These are phyloP conservation scores for Sugiyamaella americana DNA, from an alignment of 805 yeast species.

Conservation along the genomic window DNA sequence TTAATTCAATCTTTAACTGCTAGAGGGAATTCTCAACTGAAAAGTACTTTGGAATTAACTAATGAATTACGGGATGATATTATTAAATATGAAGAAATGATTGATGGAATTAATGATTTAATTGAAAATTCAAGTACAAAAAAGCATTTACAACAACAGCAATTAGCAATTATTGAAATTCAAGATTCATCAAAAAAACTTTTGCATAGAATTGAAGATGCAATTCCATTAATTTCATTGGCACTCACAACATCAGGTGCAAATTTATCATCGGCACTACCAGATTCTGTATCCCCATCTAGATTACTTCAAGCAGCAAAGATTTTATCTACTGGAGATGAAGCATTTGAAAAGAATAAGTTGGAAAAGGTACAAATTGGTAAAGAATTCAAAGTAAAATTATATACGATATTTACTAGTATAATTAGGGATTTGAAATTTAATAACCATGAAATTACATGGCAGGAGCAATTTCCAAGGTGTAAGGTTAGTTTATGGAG, in stretches of 20 bases:
- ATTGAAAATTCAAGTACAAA: slow-evolving; percentile 22
- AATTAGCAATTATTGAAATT: slow-evolving; percentile 39
- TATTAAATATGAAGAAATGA: slow-evolving; percentile 47
- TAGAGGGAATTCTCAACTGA: slow-evolving; percentile 34
- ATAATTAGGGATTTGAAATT: slow-evolving; percentile 42
- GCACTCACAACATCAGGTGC: slow-evolving; percentile 67
- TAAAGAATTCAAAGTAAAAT: slow-evolving; percentile 50
- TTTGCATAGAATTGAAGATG: slow-evolving; percentile 52
- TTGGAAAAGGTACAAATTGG: slow-evolving; percentile 41
- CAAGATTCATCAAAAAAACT: slow-evolving; percentile 37
- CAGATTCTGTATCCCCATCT: slow-evolving; percentile 56
- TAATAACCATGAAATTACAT: slow-evolving; percentile 42
- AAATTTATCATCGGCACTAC: slow-evolving; percentile 44
- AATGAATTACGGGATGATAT: slow-evolving; percentile 52
- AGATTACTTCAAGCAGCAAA: slow-evolving; percentile 58
- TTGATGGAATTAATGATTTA: slow-evolving; percentile 37
- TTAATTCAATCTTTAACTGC: slow-evolving; percentile 47
- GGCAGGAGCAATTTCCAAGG: slow-evolving; percentile 70
- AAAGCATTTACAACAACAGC: slow-evolving; percentile 21
- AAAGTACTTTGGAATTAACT: slow-evolving; percentile 48
- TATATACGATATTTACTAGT: slow-evolving; percentile 52
- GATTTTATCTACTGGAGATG: slow-evolving; percentile 38
- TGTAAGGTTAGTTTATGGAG: slow-evolving; percentile 42
- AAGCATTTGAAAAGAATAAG: slow-evolving; percentile 19
- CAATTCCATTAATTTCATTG: slow-evolving; percentile 61